Conservation (phyloP, 2,329 filamentous ascomycete species). For the Blastomyces gilchristii region DNA sequence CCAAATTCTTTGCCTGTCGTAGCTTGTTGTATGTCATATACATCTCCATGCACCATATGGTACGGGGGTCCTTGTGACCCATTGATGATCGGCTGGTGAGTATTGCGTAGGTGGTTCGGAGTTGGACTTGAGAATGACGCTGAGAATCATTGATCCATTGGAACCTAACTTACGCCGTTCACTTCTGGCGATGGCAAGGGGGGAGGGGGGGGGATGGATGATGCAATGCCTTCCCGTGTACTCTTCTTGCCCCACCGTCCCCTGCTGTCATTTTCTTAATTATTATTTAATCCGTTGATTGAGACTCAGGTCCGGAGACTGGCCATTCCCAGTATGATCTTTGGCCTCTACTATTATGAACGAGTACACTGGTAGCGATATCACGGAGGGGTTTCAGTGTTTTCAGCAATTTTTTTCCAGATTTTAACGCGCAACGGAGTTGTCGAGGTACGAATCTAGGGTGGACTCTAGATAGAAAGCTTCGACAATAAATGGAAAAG, state of each 20-base stretch:
- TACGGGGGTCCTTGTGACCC: not conserved
- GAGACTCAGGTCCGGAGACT: not conserved
- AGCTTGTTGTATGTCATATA: not conserved
- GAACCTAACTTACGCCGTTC: not conserved
- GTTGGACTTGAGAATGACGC: not conserved
- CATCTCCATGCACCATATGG: constrained; percentile 12
- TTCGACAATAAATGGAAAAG: too few species aligned
- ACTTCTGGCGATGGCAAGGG: not conserved
- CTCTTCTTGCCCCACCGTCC: not conserved
- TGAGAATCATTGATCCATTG: not conserved
- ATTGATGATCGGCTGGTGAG: not conserved
- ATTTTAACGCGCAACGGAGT: too few species aligned
- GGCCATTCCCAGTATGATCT: too few species aligned
- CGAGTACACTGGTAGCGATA: too few species aligned
- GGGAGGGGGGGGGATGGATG: too few species aligned
- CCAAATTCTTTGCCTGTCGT: constrained; percentile 9
- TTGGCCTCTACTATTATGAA: not conserved
- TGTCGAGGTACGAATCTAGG: too few species aligned
- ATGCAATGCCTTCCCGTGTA: not conserved
- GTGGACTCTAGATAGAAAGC: too few species aligned
- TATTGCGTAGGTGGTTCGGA: not conserved
- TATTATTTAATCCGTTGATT: not conserved
- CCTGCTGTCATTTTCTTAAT: not conserved
- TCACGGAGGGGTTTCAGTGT: too few species aligned
- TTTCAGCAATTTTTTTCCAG: too few species aligned